Evolutionary conservation across 371 early-diverging fungal genomes (phyloP).

Genomic region (Mycotypha africana): DNA sequence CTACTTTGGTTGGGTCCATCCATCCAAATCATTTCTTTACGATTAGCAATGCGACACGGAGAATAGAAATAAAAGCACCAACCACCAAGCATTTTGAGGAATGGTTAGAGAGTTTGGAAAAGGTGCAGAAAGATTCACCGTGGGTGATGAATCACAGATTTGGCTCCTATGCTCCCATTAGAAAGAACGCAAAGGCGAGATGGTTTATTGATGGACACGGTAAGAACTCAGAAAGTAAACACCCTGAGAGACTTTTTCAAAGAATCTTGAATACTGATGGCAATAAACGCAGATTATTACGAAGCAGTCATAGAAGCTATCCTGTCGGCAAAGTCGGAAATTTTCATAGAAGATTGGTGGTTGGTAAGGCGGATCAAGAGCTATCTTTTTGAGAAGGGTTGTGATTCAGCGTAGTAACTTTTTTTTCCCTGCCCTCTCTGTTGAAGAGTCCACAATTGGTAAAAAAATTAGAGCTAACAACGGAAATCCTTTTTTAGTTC

Average conservation of each 20-base stretch:
- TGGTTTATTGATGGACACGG: conserved; percentile 79
- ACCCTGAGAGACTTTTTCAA: too few species aligned
- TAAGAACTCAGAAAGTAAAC: too few species aligned
- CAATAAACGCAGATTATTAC: conserved; percentile 57
- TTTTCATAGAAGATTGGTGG: conserved; percentile 94
- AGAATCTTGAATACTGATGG: too few species aligned
- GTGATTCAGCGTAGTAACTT: too few species aligned
- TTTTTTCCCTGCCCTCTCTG: too few species aligned
- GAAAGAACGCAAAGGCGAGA: conserved; percentile 56
- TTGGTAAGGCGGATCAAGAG: too few species aligned
- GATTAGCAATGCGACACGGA: conserved; percentile 45
- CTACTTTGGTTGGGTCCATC: conserved; percentile 15
- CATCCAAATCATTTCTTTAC: conserved; percentile 36
- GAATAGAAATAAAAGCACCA: conserved; percentile 65
- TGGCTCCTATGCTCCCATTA: conserved; percentile 75
- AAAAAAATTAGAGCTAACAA: too few species aligned
- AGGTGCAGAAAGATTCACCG: conserved; percentile 53
- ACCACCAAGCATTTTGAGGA: conserved; percentile 54
- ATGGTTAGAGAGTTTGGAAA: conserved; percentile 52
- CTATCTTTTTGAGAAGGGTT: too few species aligned
- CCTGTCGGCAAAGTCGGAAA: conserved; percentile 68
- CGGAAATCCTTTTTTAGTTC: too few species aligned
- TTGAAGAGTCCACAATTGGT: conserved; percentile 72
- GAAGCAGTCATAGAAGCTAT: conserved; percentile 73
- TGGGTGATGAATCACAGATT: conserved; percentile 68